Percentiles rank a stretch among this genome's conserved stretches.
Evolutionary conservation across 2,329 filamentous ascomycete genomes (phyloP).

Genomic region (Sclerotinia sclerotiorum): DNA sequence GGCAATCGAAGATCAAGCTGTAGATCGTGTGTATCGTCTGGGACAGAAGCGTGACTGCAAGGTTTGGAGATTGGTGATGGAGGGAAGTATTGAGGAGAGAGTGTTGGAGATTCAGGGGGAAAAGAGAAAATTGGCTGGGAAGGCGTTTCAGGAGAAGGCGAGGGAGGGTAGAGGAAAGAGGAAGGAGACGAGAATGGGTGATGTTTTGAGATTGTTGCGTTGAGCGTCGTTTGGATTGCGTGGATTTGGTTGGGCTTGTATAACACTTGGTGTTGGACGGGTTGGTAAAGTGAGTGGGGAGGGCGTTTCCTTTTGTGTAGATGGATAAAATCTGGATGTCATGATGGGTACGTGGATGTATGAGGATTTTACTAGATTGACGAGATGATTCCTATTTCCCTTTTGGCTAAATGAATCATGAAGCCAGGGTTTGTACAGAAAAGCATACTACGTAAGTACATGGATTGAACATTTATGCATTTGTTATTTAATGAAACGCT

Average conservation of each 20-base stretch:
- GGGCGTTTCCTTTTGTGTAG: not conserved
- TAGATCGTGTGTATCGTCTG: constrained; percentile 83
- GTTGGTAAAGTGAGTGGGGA: not conserved
- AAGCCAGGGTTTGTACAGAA: not conserved
- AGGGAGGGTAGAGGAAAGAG: constrained; percentile 52
- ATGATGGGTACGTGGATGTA: not conserved
- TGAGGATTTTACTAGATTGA: not conserved
- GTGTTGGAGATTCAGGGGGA: constrained; percentile 76
- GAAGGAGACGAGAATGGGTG: constrained; percentile 54
- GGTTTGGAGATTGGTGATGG: constrained; percentile 79
- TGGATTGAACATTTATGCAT: no score
- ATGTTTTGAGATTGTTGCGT: constrained; percentile 49
- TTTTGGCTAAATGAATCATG: not conserved
- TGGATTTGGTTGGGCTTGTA: not conserved
- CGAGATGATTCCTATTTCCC: not conserved
- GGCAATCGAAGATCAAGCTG: constrained; percentile 87
- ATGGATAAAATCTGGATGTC: not conserved
- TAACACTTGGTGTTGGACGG: not conserved
- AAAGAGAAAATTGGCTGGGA: constrained; percentile 74
- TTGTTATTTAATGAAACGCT: no score
- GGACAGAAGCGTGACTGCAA: constrained; percentile 78
- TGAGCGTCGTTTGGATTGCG: not conserved
- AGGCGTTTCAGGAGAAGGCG: constrained; percentile 75
- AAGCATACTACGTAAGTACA: not conserved
- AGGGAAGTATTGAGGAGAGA: constrained; percentile 75